Base-by-base conservation (phyloP, 1,139 yeast species). In the Meyerozyma athensensis region DNA sequence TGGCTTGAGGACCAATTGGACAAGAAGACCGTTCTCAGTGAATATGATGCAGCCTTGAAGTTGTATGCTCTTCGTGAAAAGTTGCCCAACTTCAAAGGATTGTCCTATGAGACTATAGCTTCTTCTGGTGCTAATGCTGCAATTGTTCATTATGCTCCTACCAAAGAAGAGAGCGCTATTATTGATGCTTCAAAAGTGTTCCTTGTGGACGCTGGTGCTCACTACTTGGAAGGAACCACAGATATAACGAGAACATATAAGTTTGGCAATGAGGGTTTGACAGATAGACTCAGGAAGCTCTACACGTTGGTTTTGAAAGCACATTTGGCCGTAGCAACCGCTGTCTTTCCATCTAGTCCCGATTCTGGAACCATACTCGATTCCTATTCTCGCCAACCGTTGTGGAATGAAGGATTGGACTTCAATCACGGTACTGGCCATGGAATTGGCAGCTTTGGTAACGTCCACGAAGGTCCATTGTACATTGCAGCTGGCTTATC, bases 361-460 rank as follows among this genome's bases (percentile, higher is more conserved):
- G 56, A 65, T 5, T 63, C 74, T 2, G 77, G 79, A 0, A 56
- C 65, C 4, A 61, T 70, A 30, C 62, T 77, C 30, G 82, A 77
- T 46, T 57, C 72, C 0, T 61, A 73, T 38, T 74, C 79, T 2
- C 56, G 82, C 38, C 68, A 65, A 41, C 74, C 79, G 2, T 59
- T 77, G 43, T 72, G 77, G 77, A 68, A 68, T 43, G 67, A 66
- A 39, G 81, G 81, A 0, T 54, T 72, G 35, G 75, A 70, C 45
- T 77, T 67, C 48, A 72, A 70, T 39, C 82, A 77, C 52, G 82
- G 82, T 6, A 70, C 81, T 1, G 81, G 82, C 0, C 82, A 77
- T 50, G 82, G 82, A 1, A 73, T 77, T 4, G 81, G 79, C 7
- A 65, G 75, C 34, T 76, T 69, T 54, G 76, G 79, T 4, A 63